These are phyloP conservation scores for Solanum okadae DNA, from an alignment of 257 asterid genomes.

Conservation along the genomic window DNA sequence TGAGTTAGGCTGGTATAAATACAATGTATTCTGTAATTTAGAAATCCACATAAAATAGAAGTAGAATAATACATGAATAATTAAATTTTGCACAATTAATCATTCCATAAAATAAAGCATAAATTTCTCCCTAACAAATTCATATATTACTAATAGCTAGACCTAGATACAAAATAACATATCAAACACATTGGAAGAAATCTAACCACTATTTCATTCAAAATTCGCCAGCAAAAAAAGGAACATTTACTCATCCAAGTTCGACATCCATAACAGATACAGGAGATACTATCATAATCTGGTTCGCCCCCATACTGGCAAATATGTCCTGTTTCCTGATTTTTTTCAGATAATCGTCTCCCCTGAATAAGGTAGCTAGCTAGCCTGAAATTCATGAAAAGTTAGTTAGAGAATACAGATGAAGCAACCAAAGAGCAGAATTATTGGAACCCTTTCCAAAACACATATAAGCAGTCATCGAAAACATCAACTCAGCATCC, in stretches of 20 bases:
- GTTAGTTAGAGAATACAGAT: not conserved
- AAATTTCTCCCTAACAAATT: too few relatives aligned
- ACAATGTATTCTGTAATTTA: too few relatives aligned
- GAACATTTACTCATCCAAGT: not conserved
- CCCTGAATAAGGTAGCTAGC: conserved; percentile 25
- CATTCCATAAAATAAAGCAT: too few relatives aligned
- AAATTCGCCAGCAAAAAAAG: too few relatives aligned
- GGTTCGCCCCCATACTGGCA: conserved; percentile 23
- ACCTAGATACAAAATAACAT: too few relatives aligned
- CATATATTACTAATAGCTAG: too few relatives aligned
- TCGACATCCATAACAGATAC: conserved; percentile 67
- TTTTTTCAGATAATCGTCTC: conserved; percentile 35
- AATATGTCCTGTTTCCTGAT: conserved; percentile 47
- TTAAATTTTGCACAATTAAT: too few relatives aligned
- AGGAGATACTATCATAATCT: conserved; percentile 43
- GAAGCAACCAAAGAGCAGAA: not conserved
- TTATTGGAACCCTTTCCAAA: not conserved
- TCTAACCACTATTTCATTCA: not conserved
- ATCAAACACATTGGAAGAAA: too few relatives aligned
- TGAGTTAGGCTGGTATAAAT: too few relatives aligned
- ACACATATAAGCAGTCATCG: not conserved
- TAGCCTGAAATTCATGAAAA: conserved; percentile 35
- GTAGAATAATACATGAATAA: too few relatives aligned
- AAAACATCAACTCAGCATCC: conserved; percentile 20
- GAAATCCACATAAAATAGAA: too few relatives aligned